Conservation (phyloP, 257 asterid species). For the Paulownia fortunei region DNA sequence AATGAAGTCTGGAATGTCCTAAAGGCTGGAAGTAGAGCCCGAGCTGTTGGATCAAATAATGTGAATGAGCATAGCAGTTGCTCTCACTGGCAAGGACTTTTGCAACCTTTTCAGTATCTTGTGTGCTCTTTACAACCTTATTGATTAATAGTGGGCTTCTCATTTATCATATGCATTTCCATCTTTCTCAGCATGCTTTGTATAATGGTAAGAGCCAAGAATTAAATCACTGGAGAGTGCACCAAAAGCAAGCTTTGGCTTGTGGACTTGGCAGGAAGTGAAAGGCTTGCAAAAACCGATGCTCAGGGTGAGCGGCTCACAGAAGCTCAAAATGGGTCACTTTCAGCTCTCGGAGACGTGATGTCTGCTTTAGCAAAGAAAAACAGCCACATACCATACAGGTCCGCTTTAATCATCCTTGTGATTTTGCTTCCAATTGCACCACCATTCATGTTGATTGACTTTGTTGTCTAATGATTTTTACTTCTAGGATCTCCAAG, state of each 20-base stretch:
- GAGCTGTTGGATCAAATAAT: constrained; percentile 94
- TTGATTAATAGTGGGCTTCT: background rate
- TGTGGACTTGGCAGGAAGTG: constrained; percentile 99
- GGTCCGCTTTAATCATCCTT: constrained; percentile 43
- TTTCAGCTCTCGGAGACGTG: constrained; percentile 99
- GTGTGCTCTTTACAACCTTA: background rate
- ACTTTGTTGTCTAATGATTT: constrained; percentile 13
- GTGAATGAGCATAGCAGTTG: constrained; percentile 99
- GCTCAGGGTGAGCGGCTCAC: constrained; percentile 96
- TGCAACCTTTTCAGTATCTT: background rate
- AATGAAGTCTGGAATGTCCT: constrained; percentile 88
- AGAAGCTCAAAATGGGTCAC: constrained; percentile 99
- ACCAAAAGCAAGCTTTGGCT: constrained; percentile 99
- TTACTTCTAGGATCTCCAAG: constrained; percentile 77
- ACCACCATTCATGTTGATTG: background rate
- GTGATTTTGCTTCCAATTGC: constrained; percentile 2
- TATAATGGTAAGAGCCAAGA: constrained; percentile 82
- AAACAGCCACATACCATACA: constrained; percentile 96
- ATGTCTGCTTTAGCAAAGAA: constrained; percentile 94
- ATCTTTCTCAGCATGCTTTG: constrained; percentile 79
- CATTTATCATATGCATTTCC: background rate
- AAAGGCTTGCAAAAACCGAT: constrained; percentile 95
- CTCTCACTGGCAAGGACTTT: constrained; percentile 84
- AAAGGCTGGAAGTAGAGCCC: constrained; percentile 92
- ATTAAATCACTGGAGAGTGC: constrained; percentile 73